These are phyloP conservation scores for Candida frijolesensis DNA, from an alignment of 1,139 yeast genomes.

Conservation along the genomic window DNA sequence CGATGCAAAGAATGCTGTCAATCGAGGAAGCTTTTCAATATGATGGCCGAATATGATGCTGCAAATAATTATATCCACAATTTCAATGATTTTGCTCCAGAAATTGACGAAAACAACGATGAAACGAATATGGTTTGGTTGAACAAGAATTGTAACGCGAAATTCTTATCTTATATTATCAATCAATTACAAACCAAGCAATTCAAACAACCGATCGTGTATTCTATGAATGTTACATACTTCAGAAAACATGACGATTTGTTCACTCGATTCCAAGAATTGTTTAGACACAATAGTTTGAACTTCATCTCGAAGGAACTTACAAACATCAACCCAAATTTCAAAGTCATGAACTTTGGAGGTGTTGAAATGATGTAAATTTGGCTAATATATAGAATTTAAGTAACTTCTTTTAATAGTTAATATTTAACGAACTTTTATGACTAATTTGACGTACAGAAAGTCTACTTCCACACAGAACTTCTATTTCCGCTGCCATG, in stretches of 20 bases:
- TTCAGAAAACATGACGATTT: slow-evolving; percentile 6
- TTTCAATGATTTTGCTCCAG: slow-evolving; percentile 11
- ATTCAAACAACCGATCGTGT: slow-evolving; percentile 14
- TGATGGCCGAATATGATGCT: slow-evolving; percentile 16
- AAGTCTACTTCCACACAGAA: too few species aligned
- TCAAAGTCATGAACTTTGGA: slow-evolving; percentile 1
- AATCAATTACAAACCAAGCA: slow-evolving; percentile 13
- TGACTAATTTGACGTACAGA: too few species aligned
- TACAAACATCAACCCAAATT: neutral
- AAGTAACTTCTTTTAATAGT: neutral
- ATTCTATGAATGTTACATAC: slow-evolving; percentile 12
- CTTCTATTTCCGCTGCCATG: too few species aligned
- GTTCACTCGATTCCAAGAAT: slow-evolving; percentile 14
- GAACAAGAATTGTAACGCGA: slow-evolving; percentile 13
- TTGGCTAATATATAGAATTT: neutral
- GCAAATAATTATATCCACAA: slow-evolving; percentile 15
- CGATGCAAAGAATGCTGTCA: slow-evolving; percentile 12
- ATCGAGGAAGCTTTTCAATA: slow-evolving; percentile 8
- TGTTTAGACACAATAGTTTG: slow-evolving; percentile 16
- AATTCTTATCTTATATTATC: slow-evolving; percentile 13
- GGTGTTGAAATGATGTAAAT: slow-evolving; percentile 1
- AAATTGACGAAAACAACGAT: neutral
- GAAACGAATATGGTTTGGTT: neutral
- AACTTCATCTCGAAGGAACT: slow-evolving; percentile 3
- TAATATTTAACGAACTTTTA: neutral